phyloP scores from a whole-genome alignment of 495 filamentous ascomycete genomes.

The Glonium stellatum region DNA sequence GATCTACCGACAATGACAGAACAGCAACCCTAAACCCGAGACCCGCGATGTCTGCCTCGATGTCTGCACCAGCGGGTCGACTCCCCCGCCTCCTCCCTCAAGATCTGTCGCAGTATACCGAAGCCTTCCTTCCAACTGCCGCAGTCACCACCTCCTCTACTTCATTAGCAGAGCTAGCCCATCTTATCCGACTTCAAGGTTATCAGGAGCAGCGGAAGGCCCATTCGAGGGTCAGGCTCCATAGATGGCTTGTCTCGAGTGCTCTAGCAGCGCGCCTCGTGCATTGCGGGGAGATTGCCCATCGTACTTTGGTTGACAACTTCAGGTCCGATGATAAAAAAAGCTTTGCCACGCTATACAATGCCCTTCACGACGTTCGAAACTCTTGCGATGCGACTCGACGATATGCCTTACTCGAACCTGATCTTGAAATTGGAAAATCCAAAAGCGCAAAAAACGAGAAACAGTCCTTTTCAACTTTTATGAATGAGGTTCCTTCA shows the following conservation, averaged over 20 bases:
- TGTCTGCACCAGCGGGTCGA: slow-evolving; percentile 39
- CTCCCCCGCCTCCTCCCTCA: slow-evolving; percentile 39
- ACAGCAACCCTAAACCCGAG: slow-evolving; percentile 16
- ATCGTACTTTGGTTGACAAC: slow-evolving; percentile 77
- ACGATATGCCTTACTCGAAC: slow-evolving; percentile 60
- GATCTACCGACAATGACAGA: slow-evolving; percentile 24
- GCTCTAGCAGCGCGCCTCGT: slow-evolving; percentile 74
- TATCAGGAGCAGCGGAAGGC: slow-evolving; percentile 67
- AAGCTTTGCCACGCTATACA: slow-evolving; percentile 77
- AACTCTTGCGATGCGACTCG: slow-evolving; percentile 71
- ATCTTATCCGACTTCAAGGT: slow-evolving; percentile 60
- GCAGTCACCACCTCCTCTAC: slow-evolving; percentile 45
- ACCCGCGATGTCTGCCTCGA: slow-evolving; percentile 25
- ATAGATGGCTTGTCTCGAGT: slow-evolving; percentile 52
- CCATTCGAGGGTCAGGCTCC: slow-evolving; percentile 59
- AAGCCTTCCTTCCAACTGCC: slow-evolving; percentile 32
- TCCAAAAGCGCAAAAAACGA: slow-evolving; percentile 32
- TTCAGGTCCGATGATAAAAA: slow-evolving; percentile 87
- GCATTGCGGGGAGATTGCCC: slow-evolving; percentile 67
- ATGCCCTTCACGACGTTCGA: slow-evolving; percentile 80
- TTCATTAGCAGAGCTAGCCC: slow-evolving; percentile 63
- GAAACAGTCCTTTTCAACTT: slow-evolving; percentile 49
- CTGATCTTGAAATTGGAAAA: slow-evolving; percentile 53
- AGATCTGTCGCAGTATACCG: slow-evolving; percentile 38
- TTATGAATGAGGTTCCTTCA: slow-evolving; percentile 72